These are phyloP conservation scores for Drechmeria coniospora DNA, from an alignment of 2,329 filamentous ascomycete species.

Conservation along the genomic window DNA sequence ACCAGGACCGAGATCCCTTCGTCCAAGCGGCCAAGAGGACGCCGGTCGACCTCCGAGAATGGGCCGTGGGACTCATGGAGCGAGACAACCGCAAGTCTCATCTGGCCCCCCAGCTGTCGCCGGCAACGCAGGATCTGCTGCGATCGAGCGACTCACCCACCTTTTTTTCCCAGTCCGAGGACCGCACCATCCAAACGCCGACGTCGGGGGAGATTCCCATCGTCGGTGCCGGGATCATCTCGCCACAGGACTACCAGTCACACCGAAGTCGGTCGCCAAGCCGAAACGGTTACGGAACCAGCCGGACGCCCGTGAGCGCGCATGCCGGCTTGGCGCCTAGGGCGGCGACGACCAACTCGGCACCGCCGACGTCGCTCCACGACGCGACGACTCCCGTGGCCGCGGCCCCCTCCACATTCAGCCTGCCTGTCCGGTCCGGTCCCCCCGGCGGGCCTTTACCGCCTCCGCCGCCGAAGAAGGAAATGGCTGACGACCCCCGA, in stretches of 20 bases:
- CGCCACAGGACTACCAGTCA: constrained; percentile 36
- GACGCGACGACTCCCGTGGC: constrained; percentile 25
- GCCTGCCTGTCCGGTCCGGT: constrained; percentile 48
- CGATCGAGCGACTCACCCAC: constrained; percentile 47
- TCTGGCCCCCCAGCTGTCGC: constrained; percentile 64
- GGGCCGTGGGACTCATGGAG: constrained; percentile 90
- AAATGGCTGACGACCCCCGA: constrained; percentile 36
- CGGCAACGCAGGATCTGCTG: constrained; percentile 62
- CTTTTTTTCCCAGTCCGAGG: constrained; percentile 22
- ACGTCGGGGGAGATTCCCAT: constrained; percentile 62
- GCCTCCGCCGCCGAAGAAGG: constrained; percentile 43
- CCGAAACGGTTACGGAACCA: constrained; percentile 29
- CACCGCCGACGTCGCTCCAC: constrained; percentile 29
- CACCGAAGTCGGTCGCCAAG: constrained; percentile 31
- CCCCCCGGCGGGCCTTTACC: constrained; percentile 43
- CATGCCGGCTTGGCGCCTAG: constrained; percentile 40
- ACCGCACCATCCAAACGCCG: constrained; percentile 39
- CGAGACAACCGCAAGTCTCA: constrained; percentile 92
- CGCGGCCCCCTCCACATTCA: constrained; percentile 36
- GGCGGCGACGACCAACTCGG: constrained; percentile 34
- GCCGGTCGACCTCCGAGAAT: constrained; percentile 82
- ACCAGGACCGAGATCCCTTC: constrained; percentile 79
- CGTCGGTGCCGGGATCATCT: constrained; percentile 37
- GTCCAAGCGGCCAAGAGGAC: constrained; percentile 93
- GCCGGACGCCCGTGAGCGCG: constrained; percentile 22